Conservation (phyloP, 2,329 filamentous ascomycete species). For the Drechslerella dactyloides region DNA sequence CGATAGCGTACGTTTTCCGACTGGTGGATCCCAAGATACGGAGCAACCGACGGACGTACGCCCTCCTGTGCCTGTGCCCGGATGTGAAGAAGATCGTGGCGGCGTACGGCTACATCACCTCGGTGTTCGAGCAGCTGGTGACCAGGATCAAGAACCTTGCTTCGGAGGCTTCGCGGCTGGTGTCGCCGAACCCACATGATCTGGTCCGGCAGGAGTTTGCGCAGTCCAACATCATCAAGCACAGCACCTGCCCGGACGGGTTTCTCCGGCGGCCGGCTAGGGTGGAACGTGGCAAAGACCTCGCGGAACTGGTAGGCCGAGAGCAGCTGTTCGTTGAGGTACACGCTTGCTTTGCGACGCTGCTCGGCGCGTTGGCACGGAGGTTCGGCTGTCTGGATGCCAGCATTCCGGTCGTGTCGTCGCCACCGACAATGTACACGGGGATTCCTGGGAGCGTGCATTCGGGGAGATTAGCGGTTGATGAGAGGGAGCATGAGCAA, state of each 20-base stretch:
- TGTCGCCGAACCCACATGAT: conserved; percentile 56
- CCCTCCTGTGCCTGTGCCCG: conserved; percentile 70
- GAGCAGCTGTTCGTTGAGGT: conserved; percentile 73
- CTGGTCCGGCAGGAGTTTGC: conserved; percentile 57
- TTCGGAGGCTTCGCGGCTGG: conserved; percentile 60
- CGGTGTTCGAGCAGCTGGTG: conserved; percentile 69
- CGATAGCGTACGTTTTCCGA: conserved; percentile 73
- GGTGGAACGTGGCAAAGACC: conserved; percentile 66
- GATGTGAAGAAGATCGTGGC: conserved; percentile 71
- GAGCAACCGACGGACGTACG: conserved; percentile 72
- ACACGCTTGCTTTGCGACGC: conserved; percentile 68
- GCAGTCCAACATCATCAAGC: conserved; percentile 67
- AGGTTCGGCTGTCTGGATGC: conserved; percentile 53
- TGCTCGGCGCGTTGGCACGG: conserved; percentile 60
- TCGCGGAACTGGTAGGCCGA: conserved; percentile 70
- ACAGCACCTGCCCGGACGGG: conserved; percentile 59
- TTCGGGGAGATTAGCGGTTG: conserved; percentile 29
- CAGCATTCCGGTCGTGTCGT: conserved; percentile 30
- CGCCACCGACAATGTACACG: conserved; percentile 21
- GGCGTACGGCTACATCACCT: conserved; percentile 68
- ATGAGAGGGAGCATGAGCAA: conserved; percentile 32
- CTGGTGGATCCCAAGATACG: conserved; percentile 72
- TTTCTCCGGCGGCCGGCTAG: conserved; percentile 67
- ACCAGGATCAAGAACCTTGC: conserved; percentile 71
- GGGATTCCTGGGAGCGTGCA: conserved; percentile 43